phyloP scores from a whole-genome alignment of 2,329 filamentous ascomycete species.

The Trichophyton schoenleinii region DNA sequence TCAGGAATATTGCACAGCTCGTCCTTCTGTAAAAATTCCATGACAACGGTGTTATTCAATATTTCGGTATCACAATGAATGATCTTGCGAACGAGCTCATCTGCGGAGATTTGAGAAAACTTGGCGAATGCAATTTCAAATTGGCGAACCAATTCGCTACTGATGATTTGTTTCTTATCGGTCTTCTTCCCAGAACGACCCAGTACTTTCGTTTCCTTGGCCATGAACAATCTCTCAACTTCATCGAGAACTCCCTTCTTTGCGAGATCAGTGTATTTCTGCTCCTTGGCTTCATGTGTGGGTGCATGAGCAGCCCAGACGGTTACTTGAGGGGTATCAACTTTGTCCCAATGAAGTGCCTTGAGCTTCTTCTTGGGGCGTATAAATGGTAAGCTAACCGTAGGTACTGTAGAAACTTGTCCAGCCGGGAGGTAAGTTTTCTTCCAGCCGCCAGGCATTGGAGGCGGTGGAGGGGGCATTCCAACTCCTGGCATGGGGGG shows the following conservation, averaged over 20 bases:
- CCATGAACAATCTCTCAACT: conserved; percentile 93
- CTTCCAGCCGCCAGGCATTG: conserved; percentile 36
- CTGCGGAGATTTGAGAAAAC: conserved; percentile 70
- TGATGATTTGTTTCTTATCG: conserved; percentile 97
- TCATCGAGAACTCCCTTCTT: conserved; percentile 93
- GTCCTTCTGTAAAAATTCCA: conserved; percentile 91
- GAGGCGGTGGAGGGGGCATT: conserved; percentile 33
- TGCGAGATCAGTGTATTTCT: conserved; percentile 88
- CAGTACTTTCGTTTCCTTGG: conserved; percentile 87
- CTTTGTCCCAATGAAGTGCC: conserved; percentile 97
- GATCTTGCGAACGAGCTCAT: conserved; percentile 82
- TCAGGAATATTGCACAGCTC: conserved; percentile 88
- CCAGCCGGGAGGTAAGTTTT: conserved; percentile 64
- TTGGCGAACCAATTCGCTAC: conserved; percentile 73
- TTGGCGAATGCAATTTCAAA: conserved; percentile 92
- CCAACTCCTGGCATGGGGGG: conserved; percentile 26
- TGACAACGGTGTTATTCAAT: conserved; percentile 76
- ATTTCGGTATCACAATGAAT: conserved; percentile 89
- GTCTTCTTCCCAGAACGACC: conserved; percentile 58
- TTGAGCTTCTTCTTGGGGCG: conserved; percentile 99
- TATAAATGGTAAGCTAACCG: conserved; percentile 62
- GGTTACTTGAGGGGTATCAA: conserved; percentile 79
- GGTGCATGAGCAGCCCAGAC: conserved; percentile 83
- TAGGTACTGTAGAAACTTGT: conserved; percentile 42
- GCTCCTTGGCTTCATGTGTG: conserved; percentile 78